Evolutionary conservation across 352 stramenopile genomes (phyloP).

Genomic region (Pythium biforme): DNA sequence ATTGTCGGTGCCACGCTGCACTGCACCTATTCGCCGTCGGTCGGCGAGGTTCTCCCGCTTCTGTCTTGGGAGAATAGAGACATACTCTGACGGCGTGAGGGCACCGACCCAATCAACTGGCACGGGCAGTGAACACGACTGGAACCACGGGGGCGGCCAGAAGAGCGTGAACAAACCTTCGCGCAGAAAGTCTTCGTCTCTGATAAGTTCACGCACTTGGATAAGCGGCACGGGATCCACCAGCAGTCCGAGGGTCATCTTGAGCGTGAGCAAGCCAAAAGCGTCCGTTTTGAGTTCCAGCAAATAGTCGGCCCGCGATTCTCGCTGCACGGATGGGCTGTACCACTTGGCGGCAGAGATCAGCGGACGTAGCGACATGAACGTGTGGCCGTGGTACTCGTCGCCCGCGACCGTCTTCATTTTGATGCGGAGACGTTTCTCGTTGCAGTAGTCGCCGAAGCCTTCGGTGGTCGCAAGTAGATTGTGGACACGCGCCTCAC

Average conservation of each 20-base stretch:
- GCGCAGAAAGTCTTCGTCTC: slow-evolving; percentile 45
- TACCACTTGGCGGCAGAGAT: slow-evolving; percentile 59
- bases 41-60: slow-evolving; percentile 13
- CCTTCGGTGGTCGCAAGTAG: slow-evolving; percentile 57
- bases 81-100: slow-evolving; percentile 70
- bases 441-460: slow-evolving; percentile 64
- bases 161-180: slow-evolving; percentile 53
- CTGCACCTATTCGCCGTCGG: background rate
- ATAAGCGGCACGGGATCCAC: slow-evolving; percentile 56
- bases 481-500: slow-evolving; percentile 71
- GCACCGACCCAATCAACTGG: slow-evolving; percentile 66
- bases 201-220: slow-evolving; percentile 55
- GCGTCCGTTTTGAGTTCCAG: slow-evolving; percentile 61
- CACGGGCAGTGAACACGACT: slow-evolving; percentile 41
- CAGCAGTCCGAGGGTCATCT: slow-evolving; percentile 67
- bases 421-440: slow-evolving; percentile 69
- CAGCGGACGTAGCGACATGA: slow-evolving; percentile 53
- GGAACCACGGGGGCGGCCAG: slow-evolving; percentile 56
- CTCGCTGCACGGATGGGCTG: slow-evolving; percentile 44
- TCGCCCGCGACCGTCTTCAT: slow-evolving; percentile 42
- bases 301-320: slow-evolving; percentile 61
- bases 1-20: slow-evolving; percentile 1
- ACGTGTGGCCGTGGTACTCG: slow-evolving; percentile 52
- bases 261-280: slow-evolving; percentile 65
- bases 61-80: slow-evolving; percentile 49